Base-by-base conservation (phyloP, 257 asterid species). In the Petrea volubilis region DNA sequence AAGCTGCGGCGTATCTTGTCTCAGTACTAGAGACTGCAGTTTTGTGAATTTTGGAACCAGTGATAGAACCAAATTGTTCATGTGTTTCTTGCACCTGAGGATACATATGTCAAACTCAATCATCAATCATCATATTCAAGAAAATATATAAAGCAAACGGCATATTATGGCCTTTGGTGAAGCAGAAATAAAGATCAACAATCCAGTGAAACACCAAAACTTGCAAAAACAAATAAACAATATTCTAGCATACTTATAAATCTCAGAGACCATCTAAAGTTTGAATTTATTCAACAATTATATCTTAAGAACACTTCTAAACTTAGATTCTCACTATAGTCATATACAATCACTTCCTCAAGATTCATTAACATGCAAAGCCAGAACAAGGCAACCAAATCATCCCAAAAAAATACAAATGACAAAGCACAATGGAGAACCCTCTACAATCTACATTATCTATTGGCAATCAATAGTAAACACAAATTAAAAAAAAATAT, bases 1-100 rank as follows among this genome's bases (percentile, higher is more conserved):
- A 38, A 88, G 95, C 40, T 88, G 95, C 6, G 91, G 89, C 21
- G 71, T 68, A 36, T 82, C 89, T 78, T 88, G 95, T 60, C 95
- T 83, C 21, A 88, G 79, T 46, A 74, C 62, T 34, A 88, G 78
- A 58, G 77, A 78, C 70, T 84, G 81, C 62, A 88, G 80, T 43
- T 81, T 88, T 15, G 88, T 78, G 73, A 88, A 78, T 72, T 84
- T 88, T 28, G 87, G 88, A 8, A 84, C 80, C 10, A 88, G 83
- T 44, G 88, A 75, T 13, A 85, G 79, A 68, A 83, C 87, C 68
- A 88, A 77, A 57, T 70, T 74, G 75, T 88, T 88, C 95, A 85
- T 83, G 73, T 77, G 81, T 74, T 81, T 85, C 80, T 85, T 85
- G 83, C 95, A 88, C 95, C 95, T 88, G 77, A 34, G 56, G 43